These are phyloP conservation scores for Sporodiniella umbellata DNA, from an alignment of 371 early-diverging fungal genomes.

Conservation along the genomic window DNA sequence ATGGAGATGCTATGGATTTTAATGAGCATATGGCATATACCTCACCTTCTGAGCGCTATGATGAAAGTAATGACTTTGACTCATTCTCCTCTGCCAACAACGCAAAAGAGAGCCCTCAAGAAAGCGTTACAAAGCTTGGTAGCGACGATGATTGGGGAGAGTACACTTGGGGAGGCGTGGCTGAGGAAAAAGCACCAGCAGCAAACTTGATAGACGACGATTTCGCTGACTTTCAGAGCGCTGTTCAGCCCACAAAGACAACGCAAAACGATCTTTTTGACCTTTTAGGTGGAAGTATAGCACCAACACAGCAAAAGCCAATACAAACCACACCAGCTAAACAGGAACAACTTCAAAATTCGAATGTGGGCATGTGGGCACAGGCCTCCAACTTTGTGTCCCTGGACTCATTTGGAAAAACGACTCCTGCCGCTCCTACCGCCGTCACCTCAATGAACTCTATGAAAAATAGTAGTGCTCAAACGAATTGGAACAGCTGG, in stretches of 20 bases:
- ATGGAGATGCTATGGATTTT: constrained; percentile 27
- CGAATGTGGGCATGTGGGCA: constrained; percentile 50
- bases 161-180: constrained; percentile 40
- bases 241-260: constrained; percentile 23
- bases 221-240: constrained; percentile 64
- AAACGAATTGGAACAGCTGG: constrained; percentile 46
- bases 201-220: constrained; percentile 32
- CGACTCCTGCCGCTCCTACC: constrained; percentile 15
- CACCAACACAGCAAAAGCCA: background rate
- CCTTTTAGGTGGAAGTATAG: background rate
- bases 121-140: constrained; percentile 1
- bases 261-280: background rate
- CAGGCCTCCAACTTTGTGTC: constrained; percentile 54
- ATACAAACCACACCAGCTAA: background rate
- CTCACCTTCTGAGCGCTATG: constrained; percentile 19
- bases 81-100: constrained; percentile 11
- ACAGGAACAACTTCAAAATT: background rate
- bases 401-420: constrained; percentile 50
- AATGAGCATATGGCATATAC: constrained; percentile 30
- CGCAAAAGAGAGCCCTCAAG: constrained; percentile 29
- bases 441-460: constrained; percentile 56
- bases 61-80: constrained; percentile 15
- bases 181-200: background rate
- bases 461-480: constrained; percentile 41
- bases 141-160: constrained; percentile 54